Percentiles rank a stretch among this genome's conserved stretches.
These are phyloP conservation scores for Lasiodiplodia citricola DNA, from an alignment of 2,329 filamentous ascomycete genomes.

Conservation along the genomic window DNA sequence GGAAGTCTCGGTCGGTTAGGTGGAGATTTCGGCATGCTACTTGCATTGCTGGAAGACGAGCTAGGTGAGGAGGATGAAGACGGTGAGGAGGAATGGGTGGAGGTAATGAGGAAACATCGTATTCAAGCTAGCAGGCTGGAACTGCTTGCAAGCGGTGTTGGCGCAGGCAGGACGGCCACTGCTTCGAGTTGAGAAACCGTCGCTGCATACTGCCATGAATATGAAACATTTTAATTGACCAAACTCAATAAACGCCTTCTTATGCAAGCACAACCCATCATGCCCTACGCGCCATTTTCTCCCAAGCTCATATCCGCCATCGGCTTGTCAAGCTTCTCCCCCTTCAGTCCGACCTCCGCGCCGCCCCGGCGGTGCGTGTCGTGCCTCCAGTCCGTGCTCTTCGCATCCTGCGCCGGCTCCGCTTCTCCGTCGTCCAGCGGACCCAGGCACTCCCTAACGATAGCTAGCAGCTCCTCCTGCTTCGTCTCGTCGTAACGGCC, in stretches of 20 bases:
- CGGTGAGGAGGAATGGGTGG: constrained; percentile 74
- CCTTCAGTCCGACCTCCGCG: constrained; percentile 7
- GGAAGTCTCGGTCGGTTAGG: constrained; percentile 88
- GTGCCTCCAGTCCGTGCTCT: constrained; percentile 16
- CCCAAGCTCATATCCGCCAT: constrained; percentile 7
- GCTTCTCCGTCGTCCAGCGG: constrained; percentile 36
- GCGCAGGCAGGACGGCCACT: constrained; percentile 34
- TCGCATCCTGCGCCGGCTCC: constrained; percentile 39
- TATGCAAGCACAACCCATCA: background rate
- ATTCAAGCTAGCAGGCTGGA: constrained; percentile 81
- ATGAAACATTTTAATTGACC: background rate
- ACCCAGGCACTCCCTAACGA: constrained; percentile 32
- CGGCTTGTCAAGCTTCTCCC: constrained; percentile 11
- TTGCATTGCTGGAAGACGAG: constrained; percentile 68
- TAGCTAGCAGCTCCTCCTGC: constrained; percentile 37
- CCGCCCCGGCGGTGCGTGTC: constrained; percentile 14
- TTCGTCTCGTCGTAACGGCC: constrained; percentile 39
- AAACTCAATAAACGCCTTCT: background rate
- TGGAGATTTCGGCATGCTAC: constrained; percentile 88
- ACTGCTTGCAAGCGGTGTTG: constrained; percentile 52
- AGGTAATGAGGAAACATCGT: constrained; percentile 85
- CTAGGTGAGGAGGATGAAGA: constrained; percentile 50
- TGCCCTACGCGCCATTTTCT: background rate
- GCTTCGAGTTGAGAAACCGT: background rate
- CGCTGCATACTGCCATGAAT: background rate